Evolutionary conservation across 768 basidiomycete species (phyloP), one percentile per base, ranked within the genome.

Genomic region (Gelatoporia subvermispora): DNA sequence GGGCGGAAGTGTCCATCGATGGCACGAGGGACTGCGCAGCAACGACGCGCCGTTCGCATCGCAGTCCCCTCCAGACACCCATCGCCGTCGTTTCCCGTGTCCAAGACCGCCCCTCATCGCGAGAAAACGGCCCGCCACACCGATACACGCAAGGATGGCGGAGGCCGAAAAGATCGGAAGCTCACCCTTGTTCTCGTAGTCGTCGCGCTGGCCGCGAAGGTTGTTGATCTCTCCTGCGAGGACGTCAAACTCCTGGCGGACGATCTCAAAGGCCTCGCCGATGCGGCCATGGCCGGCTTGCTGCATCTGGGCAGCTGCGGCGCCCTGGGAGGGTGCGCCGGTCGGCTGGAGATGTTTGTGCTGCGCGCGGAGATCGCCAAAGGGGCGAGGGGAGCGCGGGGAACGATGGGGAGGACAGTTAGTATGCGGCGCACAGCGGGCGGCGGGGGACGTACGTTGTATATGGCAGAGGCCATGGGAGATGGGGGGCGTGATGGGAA

Each of bases 171-270:
- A 31, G 13, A 13, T 31, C 28, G 28, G 28, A 31, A 18, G 74
- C 84, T 49, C 54, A 94, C 95, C 79, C 76, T 93, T 93, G 5
- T 72, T 74, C 68, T 97, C 94, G 63, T 84, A 88, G 49, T 97
- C 95, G 56, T 96, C 93, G 43, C 89, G 73, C 68, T 95, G 89
- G 24, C 71, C 75, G 47, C 90, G 78, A 57, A 87, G 72, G 9
- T 77, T 60, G n/a, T 68, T 72, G 43, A 88, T 68, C 61, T 96
- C 93, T 41, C 74, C 69, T 8, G 79, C 69, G 50, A 94, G 70
- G 47, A 71, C 71, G 43, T 96, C 93, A 61, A 91, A 93, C 70
- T 97, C 94, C 46, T 81, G 79, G 53, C 85, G 77, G 59, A 96
- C 83, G 50, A 75, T 72, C 40, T 94, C 93, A 52, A 97, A 78